Base-by-base conservation (phyloP, 2,329 filamentous ascomycete species). In the Dactylellina haptotyla region DNA sequence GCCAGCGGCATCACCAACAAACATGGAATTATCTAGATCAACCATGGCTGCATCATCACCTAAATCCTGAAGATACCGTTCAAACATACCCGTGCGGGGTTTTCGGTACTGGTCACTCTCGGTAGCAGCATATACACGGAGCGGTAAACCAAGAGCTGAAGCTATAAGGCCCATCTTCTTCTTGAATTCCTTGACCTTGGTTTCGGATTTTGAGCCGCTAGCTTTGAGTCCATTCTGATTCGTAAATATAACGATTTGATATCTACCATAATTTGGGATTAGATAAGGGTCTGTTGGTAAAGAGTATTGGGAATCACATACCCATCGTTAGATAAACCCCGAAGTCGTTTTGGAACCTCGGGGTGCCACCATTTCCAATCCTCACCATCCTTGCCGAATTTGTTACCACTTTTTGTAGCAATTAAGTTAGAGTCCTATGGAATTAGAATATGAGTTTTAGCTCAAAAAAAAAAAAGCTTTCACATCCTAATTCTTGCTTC, bases 301-400 rank as follows among this genome's bases (percentile, higher is more conserved):
- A 34, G 75, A 37, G 28, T 2, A 50, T 12, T 18, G 2, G 8
- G 8, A n/a, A n/a, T n/a, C n/a, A 14, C 81, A 48, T 81, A 91
- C 86, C 88, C 92, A 76, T 95, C 86, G 9, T 87, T 83, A 78
- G 92, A 86, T 1, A 98, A 83, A 70, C 88, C 83, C 76, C 85
- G 87, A 16, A 99, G 80, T 58, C 83, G 87, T 0, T 80, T 81
- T 0, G 92, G 92, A 0, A 98, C 90, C 16, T 82, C 84, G 12
- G 82, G 77, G 80, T 96, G 83, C 92, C 93, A 98, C 95, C 95
- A 99, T 80, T 91, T 92, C 95, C 95, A 99, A 79, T 98, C 94
- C 2, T 84, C 83, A 0, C 88, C 86, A 76, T 88, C 87, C 57
- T 85, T 85, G 1, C 87, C 85, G 78, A 94, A 94, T 56, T 86